These are phyloP conservation scores for Periconia digitata DNA, from an alignment of 2,329 filamentous ascomycete species.

Conservation along the genomic window DNA sequence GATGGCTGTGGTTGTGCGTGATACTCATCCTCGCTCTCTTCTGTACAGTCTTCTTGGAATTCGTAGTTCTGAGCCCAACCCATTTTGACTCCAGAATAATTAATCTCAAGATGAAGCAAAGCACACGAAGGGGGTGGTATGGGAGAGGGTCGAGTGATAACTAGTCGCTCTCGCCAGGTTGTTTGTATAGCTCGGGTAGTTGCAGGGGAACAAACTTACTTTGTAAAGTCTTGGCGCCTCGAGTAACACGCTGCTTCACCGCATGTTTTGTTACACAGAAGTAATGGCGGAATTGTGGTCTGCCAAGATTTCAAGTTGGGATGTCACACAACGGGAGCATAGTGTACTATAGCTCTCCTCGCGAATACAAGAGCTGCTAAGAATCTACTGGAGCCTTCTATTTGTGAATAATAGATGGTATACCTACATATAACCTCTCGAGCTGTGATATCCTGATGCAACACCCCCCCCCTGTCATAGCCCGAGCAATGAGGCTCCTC, in stretches of 20 bases:
- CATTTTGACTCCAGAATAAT: conserved; percentile 11
- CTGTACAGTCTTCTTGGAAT: conserved; percentile 20
- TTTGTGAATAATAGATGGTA: no score
- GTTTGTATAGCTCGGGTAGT: not conserved
- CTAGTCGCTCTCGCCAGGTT: not conserved
- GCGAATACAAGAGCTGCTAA: no score
- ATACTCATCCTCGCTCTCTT: conserved; percentile 13
- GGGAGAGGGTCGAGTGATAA: not conserved
- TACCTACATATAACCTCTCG: no score
- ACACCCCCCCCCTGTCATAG: no score
- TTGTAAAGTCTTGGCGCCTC: not conserved
- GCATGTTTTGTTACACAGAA: no score
- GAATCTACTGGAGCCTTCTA: no score
- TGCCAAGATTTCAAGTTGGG: no score
- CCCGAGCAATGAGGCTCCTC: no score
- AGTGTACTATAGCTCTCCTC: no score
- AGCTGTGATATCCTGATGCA: no score
- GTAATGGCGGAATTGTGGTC: no score
- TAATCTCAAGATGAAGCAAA: not conserved
- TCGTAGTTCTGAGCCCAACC: conserved; percentile 20
- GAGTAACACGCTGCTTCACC: not conserved
- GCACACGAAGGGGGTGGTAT: not conserved
- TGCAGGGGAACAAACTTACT: not conserved
- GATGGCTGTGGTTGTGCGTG: not conserved
- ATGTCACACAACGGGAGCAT: no score